Evolutionary conservation across 2,329 filamentous ascomycete genomes (phyloP), one percentile per base, ranked within the genome.

Genomic region (Phialocephala subalpina): DNA sequence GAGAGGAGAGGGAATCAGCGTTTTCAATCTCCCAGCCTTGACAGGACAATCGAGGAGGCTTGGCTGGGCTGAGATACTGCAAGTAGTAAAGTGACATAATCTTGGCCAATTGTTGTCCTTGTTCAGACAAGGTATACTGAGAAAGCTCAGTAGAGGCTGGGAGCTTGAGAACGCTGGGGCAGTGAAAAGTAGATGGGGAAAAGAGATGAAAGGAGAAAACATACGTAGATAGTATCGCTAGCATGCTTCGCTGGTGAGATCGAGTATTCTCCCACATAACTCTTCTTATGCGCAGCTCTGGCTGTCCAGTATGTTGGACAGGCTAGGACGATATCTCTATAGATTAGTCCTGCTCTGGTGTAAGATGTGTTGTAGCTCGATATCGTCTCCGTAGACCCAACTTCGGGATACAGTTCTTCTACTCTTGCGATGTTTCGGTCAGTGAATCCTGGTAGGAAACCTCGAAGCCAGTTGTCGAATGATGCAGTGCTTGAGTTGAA

Each of bases 231-330:
- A 5, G 83, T 84, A 73, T 90, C 87, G 64, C 81, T 84, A 0
- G 82, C 87, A 73, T 90, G 87, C 65, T 81, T 85, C 0, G 87
- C 87, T 0, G 87, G 87, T 7, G 78, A 72, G 60, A 89, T 88
- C 0, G 83, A 85, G 70, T 90, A 90, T 73, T 90, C 85, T 1
- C 84, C 83, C 25, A 89, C 42, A 78, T 84, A 90, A 2, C 84
- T 80, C 1, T 79, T 78, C 18, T 74, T 74, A 0, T 75, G 73
- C 1, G 84, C 82, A 1, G 80, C 79, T 2, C 76, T 75, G 0
- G 83, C 80, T 67, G 85, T 79, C 87, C 87, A 90, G 67, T 84
- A 85, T 1, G 82, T 82, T 0, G 87, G 87, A 73, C 87, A 90
- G 0, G 87, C 82, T 8, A 90, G 80, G 0, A 87, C 83, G 0